Base-by-base conservation (phyloP, 1,284 basidiomycete genomes). In the Trametes hirsuta region DNA sequence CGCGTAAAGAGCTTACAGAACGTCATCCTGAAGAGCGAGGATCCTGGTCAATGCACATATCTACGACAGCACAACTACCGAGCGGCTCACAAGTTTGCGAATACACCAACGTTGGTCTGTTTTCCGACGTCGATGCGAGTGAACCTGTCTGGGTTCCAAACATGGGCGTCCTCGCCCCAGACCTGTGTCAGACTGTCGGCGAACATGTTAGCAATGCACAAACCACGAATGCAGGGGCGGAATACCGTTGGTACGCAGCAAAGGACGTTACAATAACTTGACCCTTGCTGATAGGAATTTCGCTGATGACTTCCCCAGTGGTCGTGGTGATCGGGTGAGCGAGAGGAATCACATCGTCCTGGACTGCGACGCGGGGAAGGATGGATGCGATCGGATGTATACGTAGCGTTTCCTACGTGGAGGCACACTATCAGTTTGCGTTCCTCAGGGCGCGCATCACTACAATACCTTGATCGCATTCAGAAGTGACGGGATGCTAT, bases 61-160 rank as follows among this genome's bases (percentile, higher is more conserved):
- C 5, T 1, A 35, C 25, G 1, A 8, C 0, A 15, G 10, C 6
- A 6, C 1, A 4, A 21, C 4, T n/a, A 5, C 11, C 34, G 1
- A 4, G 42, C 5, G 79, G 84, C 45, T 81, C 63, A 83, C 81
- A 83, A 58, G 67, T 83, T 83, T 1, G 77, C 78, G 65, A 82
- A 82, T 3, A 83, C 79, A 3, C 82, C 82, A 2, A 83, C 64
- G 5, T 72, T 75, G 14, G 76, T 74, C 10, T 77, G 76, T 42
- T 58, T 62, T 1, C 51, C 30, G 6, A 14, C 42, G 22, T 62
- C 55, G 15, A 62, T 49, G 24, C 40, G 37, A 12, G 49, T 61
- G 48, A 82, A 67, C 77, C 84, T 85, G n/a, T 83, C 79, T 6
- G 84, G 83, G 55, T 83, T 79, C 70, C 78, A 86, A n/a, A 67